phyloP scores from a whole-genome alignment of 2,329 filamentous ascomycete genomes.

The Teratosphaeriaceae sp. region DNA sequence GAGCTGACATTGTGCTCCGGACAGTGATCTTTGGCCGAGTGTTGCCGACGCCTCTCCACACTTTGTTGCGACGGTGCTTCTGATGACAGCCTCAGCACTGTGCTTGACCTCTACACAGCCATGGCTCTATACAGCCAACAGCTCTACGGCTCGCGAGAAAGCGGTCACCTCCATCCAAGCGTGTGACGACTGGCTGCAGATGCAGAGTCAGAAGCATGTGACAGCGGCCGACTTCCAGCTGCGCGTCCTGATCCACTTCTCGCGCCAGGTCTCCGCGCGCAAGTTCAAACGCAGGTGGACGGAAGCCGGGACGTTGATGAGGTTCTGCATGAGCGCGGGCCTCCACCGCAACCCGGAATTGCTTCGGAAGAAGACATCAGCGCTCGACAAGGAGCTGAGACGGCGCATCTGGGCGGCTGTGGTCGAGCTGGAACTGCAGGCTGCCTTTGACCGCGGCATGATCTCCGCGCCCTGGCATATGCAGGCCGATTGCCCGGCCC shows the following conservation, averaged over 20 bases:
- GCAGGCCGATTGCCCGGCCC: conserved; percentile 45
- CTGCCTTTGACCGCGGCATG: conserved; percentile 50
- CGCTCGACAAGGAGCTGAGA: conserved; percentile 48
- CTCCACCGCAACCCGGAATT: conserved; percentile 45
- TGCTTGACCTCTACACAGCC: conserved; percentile 22
- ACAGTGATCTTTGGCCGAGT: conserved; percentile 41
- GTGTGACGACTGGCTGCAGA: conserved; percentile 36
- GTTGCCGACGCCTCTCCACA: conserved; percentile 19
- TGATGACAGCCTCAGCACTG: conserved; percentile 35
- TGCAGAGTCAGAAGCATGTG: conserved; percentile 47
- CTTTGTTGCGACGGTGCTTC: conserved; percentile 35
- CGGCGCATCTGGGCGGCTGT: conserved; percentile 53
- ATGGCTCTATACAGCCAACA: conserved; percentile 38
- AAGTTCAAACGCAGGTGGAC: conserved; percentile 51
- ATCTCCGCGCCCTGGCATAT: conserved; percentile 35
- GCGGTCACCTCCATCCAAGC: conserved; percentile 33
- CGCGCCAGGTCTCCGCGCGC: conserved; percentile 45
- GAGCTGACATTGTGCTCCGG: too few species aligned
- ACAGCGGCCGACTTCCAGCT: conserved; percentile 46
- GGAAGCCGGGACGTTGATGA: conserved; percentile 43
- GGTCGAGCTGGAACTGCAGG: conserved; percentile 50
- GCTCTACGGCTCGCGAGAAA: conserved; percentile 33
- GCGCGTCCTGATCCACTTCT: conserved; percentile 44
- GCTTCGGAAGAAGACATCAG: conserved; percentile 30
- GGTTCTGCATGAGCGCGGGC: conserved; percentile 47